Conservation (phyloP, 2,329 filamentous ascomycete species). For the Botrytis porri region DNA sequence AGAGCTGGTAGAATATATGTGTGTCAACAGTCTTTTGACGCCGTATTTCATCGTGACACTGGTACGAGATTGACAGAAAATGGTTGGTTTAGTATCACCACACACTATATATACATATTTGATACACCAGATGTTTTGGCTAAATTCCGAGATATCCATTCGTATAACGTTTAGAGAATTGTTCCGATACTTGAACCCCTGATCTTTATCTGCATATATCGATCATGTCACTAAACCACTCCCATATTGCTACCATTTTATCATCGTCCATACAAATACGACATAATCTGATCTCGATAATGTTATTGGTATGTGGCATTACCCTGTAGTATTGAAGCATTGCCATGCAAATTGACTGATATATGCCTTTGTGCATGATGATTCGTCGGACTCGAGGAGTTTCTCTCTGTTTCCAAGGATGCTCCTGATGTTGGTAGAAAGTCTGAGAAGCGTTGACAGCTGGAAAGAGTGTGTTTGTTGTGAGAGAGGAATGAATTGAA, state of each 20-base stretch:
- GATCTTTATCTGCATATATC: slow-evolving; percentile 10
- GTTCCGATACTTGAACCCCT: neutral
- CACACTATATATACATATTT: neutral
- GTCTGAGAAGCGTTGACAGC: no score
- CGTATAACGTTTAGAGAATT: neutral
- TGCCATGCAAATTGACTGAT: neutral
- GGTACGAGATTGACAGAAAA: neutral
- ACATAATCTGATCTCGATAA: slow-evolving; percentile 4
- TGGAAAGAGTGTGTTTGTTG: neutral
- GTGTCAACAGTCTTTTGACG: neutral
- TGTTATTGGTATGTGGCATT: neutral
- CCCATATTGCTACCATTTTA: neutral
- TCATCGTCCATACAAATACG: neutral
- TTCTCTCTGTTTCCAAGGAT: neutral
- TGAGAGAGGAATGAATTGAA: neutral
- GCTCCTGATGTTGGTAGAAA: neutral
- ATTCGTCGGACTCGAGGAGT: neutral
- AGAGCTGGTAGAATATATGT: neutral
- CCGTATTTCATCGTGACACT: slow-evolving; percentile 6
- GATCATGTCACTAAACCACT: neutral
- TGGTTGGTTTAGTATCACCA: neutral
- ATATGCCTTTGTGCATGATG: neutral
- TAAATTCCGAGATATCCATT: neutral
- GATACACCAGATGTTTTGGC: neutral
- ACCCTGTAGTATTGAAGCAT: neutral